These are phyloP conservation scores for Spergularia azorica DNA, from an alignment of 179 eudicot genomes.

Conservation along the genomic window DNA sequence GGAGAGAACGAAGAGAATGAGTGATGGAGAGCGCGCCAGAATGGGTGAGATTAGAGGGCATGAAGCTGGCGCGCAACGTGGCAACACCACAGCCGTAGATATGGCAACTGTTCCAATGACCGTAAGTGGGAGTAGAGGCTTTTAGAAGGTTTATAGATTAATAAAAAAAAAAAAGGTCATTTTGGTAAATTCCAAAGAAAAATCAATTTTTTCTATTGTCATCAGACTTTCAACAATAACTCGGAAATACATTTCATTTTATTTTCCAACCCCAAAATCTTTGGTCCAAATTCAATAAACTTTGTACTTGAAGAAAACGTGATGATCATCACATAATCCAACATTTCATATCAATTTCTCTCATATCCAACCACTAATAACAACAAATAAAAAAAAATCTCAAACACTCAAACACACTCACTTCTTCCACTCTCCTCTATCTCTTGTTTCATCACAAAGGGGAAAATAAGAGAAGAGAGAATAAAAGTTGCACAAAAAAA, in stretches of 20 bases:
- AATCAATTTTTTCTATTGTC: not conserved
- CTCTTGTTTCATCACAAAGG: no score
- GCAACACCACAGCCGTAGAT: no score
- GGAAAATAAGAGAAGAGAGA: no score
- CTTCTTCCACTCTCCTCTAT: no score
- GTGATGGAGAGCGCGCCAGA: no score
- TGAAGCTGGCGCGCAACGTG: no score
- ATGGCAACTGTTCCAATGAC: no score
- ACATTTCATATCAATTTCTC: slow-evolving; percentile 24
- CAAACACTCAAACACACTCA: slow-evolving; percentile 36
- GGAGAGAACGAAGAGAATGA: no score
- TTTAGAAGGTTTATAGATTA: no score
- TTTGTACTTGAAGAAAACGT: slow-evolving; percentile 16
- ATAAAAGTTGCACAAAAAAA: no score
- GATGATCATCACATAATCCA: not conserved
- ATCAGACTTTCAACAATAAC: not conserved
- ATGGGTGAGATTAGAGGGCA: no score
- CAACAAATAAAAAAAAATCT: slow-evolving; percentile 19
- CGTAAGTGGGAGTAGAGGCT: no score
- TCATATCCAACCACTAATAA: not conserved
- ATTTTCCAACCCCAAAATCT: slow-evolving; percentile 24
- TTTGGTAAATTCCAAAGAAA: not conserved
- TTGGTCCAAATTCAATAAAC: slow-evolving; percentile 42
- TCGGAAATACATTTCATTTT: slow-evolving; percentile 15
- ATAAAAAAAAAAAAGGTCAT: slow-evolving; percentile 26